phyloP scores from a whole-genome alignment of 768 basidiomycete species.

The Obba rivulosa region DNA sequence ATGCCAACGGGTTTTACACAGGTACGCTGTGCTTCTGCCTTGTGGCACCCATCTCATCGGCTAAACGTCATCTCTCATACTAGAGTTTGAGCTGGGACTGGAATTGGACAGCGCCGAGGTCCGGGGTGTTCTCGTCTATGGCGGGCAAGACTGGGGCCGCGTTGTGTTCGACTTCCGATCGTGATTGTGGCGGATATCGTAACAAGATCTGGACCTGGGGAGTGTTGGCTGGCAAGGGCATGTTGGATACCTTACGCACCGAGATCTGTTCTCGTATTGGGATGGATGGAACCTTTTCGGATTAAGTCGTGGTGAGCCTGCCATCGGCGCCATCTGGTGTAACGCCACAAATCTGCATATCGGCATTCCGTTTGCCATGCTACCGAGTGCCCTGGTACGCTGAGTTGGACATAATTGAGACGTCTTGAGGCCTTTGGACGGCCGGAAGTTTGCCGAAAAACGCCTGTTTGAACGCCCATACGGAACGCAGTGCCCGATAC shows the following conservation, averaged over 20 bases:
- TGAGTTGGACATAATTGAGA: too few relatives aligned
- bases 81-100: slow-evolving; percentile 81
- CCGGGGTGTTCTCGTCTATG: slow-evolving; percentile 70
- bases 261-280: not conserved
- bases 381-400: too few relatives aligned
- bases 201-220: not conserved
- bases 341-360: too few relatives aligned
- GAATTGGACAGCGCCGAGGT: slow-evolving; percentile 86
- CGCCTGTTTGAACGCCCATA: too few relatives aligned
- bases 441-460: too few relatives aligned
- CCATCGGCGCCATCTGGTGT: not conserved
- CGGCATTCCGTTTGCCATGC: too few relatives aligned
- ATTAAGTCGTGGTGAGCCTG: not conserved
- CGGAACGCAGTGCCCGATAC: too few relatives aligned
- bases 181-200: not conserved
- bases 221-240: not conserved
- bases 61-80: not conserved
- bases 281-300: too few relatives aligned
- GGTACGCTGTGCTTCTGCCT: slow-evolving; percentile 37
- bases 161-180: slow-evolving; percentile 49
- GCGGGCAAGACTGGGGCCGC: slow-evolving; percentile 78
- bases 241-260: too few relatives aligned
- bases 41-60: not conserved
- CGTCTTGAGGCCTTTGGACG: too few relatives aligned
- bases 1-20: slow-evolving; percentile 69